Conservation (phyloP, 768 basidiomycete genomes). For the Rhodocollybia butyracea region DNA sequence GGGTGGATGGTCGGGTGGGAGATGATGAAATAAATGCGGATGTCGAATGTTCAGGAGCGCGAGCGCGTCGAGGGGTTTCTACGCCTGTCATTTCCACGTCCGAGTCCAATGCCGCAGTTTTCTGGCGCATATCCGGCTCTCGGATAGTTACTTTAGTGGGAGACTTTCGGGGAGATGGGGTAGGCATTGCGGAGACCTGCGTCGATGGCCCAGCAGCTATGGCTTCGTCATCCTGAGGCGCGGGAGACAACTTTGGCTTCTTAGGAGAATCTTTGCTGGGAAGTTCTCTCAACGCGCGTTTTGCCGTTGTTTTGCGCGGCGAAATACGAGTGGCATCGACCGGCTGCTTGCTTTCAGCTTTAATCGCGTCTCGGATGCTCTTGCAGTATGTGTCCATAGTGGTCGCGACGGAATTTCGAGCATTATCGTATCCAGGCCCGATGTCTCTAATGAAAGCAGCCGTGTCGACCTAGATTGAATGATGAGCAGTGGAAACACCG, state of each 20-base stretch:
- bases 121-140: neutral
- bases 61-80: neutral
- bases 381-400: neutral
- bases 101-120: neutral
- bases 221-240: neutral
- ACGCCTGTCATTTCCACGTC: neutral
- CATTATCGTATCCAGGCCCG: neutral
- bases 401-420: neutral
- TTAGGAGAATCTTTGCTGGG: slow-evolving; percentile 5
- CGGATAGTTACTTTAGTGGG: neutral
- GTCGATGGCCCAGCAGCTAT: neutral
- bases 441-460: neutral
- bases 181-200: neutral
- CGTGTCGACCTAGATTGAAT: neutral
- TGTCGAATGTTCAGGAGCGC: neutral
- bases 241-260: slow-evolving; percentile 2
- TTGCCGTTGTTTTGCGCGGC: neutral
- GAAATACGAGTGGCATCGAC: neutral
- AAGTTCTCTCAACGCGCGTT: neutral
- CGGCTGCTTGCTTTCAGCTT: slow-evolving; percentile 1
- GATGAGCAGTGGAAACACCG: neutral
- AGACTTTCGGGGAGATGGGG: neutral
- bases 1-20: neutral
- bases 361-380: neutral
- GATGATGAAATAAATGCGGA: neutral